These are phyloP conservation scores for Suillus lakei DNA, from an alignment of 768 basidiomycete species.

Conservation along the genomic window DNA sequence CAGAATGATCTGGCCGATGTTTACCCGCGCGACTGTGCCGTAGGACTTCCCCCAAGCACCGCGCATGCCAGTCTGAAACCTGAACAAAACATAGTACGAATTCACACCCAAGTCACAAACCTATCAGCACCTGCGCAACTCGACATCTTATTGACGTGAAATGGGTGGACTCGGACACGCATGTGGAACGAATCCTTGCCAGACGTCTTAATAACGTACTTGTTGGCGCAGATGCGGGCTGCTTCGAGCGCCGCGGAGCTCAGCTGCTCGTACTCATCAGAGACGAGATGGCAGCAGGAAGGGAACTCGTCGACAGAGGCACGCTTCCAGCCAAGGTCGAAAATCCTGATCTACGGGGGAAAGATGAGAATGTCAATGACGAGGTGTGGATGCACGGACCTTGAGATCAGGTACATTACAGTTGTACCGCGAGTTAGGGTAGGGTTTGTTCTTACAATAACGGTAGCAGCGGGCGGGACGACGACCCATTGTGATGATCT, in stretches of 20 bases:
- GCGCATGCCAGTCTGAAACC: constrained; percentile 97
- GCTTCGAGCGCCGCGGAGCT: constrained; percentile 97
- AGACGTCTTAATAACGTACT: constrained; percentile 96
- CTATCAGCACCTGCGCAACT: constrained; percentile 98
- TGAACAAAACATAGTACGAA: constrained; percentile 28
- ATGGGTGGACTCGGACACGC: constrained; percentile 95
- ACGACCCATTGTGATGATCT: constrained; percentile 79
- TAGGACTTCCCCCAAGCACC: constrained; percentile 99
- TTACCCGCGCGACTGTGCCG: constrained; percentile 92
- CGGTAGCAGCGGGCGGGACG: constrained; percentile 98
- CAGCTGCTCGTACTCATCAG: constrained; percentile 97
- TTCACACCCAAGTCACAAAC: constrained; percentile 43
- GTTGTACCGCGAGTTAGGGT: constrained; percentile 94
- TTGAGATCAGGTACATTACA: constrained; percentile 98
- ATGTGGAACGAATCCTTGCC: constrained; percentile 99
- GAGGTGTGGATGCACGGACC: constrained; percentile 43
- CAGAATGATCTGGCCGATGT: constrained; percentile 95
- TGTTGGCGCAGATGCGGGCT: constrained; percentile 99
- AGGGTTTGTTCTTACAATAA: constrained; percentile 99
- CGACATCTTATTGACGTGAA: constrained; percentile 99
- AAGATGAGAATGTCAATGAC: neutral
- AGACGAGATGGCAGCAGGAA: constrained; percentile 95
- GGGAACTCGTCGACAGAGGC: constrained; percentile 98
- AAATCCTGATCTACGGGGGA: constrained; percentile 85
- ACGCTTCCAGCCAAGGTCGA: constrained; percentile 94